A percentile compares a stretch with the other conserved stretches of the same genome.
Evolutionary conservation across 202 grass and related monocot species (phyloP).

Genomic region (Digitaria exilis): DNA sequence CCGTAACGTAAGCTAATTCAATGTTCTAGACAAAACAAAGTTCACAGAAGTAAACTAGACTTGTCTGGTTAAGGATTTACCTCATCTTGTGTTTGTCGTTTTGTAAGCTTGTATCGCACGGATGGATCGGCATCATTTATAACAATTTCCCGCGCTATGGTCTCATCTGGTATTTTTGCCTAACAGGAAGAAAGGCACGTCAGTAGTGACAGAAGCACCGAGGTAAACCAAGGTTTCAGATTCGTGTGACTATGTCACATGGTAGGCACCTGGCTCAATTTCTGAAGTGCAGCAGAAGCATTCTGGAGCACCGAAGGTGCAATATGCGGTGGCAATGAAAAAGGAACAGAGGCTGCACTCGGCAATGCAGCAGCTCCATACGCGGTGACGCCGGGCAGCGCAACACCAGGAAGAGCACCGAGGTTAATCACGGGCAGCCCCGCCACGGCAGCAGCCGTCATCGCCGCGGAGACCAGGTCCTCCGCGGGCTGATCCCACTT

Average conservation of each 20-base stretch:
- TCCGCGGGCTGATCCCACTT: slow-evolving; percentile 98
- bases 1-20: neutral
- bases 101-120: slow-evolving; percentile 92
- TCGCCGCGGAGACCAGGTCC: slow-evolving; percentile 55
- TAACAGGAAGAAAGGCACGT: slow-evolving; percentile 29
- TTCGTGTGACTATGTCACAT: neutral
- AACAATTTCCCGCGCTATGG: slow-evolving; percentile 90
- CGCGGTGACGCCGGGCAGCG: slow-evolving; percentile 23
- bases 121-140: slow-evolving; percentile 95
- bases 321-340: slow-evolving; percentile 43
- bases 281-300: slow-evolving; percentile 55
- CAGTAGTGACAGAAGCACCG: neutral
- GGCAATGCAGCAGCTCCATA: slow-evolving; percentile 35
- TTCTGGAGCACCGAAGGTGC: slow-evolving; percentile 46
- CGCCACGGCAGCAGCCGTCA: slow-evolving; percentile 35
- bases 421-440: slow-evolving; percentile 54
- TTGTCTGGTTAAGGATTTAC: slow-evolving; percentile 49
- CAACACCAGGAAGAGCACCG: slow-evolving; percentile 48
- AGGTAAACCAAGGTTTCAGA: neutral
- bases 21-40: slow-evolving; percentile 1
- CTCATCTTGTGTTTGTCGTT: slow-evolving; percentile 92
- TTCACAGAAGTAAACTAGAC: neutral
- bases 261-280: slow-evolving; percentile 62
- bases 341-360: slow-evolving; percentile 34
- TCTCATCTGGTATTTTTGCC: slow-evolving; percentile 86